phyloP scores from a whole-genome alignment of 371 early-diverging fungal genomes.

The Syncephalastrum sp. region DNA sequence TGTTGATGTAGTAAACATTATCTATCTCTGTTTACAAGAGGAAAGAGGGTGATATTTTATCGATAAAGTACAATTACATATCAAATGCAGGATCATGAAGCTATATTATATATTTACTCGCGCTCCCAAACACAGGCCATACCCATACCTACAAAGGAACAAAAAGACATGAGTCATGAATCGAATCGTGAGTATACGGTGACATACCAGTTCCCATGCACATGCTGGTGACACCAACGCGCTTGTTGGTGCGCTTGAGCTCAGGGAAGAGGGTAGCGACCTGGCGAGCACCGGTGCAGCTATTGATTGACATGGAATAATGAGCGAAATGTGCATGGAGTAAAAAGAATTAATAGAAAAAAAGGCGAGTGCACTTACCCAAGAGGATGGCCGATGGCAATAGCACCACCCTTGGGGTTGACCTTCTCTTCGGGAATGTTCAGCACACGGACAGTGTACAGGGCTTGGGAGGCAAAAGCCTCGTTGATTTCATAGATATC shows the following conservation, averaged over 20 bases:
- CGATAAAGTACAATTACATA: too few relatives aligned
- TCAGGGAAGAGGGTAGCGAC: constrained; percentile 90
- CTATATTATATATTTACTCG: constrained; percentile 41
- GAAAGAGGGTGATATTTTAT: too few relatives aligned
- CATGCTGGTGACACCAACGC: constrained; percentile 83
- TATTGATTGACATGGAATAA: background rate
- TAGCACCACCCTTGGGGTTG: constrained; percentile 97
- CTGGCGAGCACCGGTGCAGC: constrained; percentile 97
- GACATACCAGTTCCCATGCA: constrained; percentile 85
- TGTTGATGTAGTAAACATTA: too few relatives aligned
- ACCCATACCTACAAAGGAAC: constrained; percentile 73
- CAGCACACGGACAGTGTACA: constrained; percentile 83
- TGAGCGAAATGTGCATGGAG: background rate
- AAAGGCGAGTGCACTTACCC: constrained; percentile 40
- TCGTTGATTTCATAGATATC: constrained; percentile 89
- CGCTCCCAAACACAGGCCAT: constrained; percentile 87
- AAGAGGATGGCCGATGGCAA: constrained; percentile 92
- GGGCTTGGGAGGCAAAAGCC: constrained; percentile 96
- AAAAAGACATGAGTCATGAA: constrained; percentile 72
- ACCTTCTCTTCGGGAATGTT: constrained; percentile 82
- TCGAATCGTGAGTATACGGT: background rate
- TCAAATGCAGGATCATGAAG: too few relatives aligned
- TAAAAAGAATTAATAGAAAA: background rate
- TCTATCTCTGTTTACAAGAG: too few relatives aligned
- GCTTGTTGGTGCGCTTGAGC: constrained; percentile 75